Base-by-base conservation (phyloP, 495 filamentous ascomycete genomes). In the Filosporella fistucella region DNA sequence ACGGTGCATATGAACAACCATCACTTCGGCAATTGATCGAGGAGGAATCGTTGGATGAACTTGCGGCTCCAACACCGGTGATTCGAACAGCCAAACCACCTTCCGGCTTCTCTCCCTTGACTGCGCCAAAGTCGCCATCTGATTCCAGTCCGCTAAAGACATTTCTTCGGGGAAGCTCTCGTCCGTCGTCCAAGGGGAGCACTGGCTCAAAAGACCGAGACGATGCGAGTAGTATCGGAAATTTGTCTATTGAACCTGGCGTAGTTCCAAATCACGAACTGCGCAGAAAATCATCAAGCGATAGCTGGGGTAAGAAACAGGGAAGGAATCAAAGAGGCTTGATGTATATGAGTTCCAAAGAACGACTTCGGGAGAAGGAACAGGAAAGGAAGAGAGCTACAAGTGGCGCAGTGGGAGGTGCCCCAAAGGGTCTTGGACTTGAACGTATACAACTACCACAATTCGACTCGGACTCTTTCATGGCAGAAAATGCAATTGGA, bases 41-140 rank as follows among this genome's bases (percentile, higher is more conserved):
- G 57, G 80, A 93, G 62, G 55, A 68, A 14, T 59, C 69, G 23
- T 57, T 78, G 37, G 68, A 77, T 52, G 74, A 80, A 45, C 63
- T 78, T 29, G 84, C 89, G 10, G 90, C 91, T 7, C 76, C 80
- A 52, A 72, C 88, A 12, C 91, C 91, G 14, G 84, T 93, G 18
- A 82, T 96, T 61, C 81, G 87, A 47, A 96, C 91, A 38, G 79
- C 89, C 40, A 89, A 89, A 63, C 85, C 85, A 16, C 87, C 89
- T 2, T 86, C 81, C 28, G 85, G 84, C 14, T 73, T 80, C 52
- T 85, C 81, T 2, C 62, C 74, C n/a, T 62, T 88, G 37, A 88
- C 86, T 16, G 81, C 84, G 8, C 70, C 75, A 29, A 76, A 73
- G 55, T 72, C 74, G n/a, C 73, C 76, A 54, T 51, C 66, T n/a